Percentiles rank a stretch among this genome's conserved stretches.
Evolutionary conservation across 352 stramenopile genomes (phyloP).

Genomic region (Peronospora belbahrii): DNA sequence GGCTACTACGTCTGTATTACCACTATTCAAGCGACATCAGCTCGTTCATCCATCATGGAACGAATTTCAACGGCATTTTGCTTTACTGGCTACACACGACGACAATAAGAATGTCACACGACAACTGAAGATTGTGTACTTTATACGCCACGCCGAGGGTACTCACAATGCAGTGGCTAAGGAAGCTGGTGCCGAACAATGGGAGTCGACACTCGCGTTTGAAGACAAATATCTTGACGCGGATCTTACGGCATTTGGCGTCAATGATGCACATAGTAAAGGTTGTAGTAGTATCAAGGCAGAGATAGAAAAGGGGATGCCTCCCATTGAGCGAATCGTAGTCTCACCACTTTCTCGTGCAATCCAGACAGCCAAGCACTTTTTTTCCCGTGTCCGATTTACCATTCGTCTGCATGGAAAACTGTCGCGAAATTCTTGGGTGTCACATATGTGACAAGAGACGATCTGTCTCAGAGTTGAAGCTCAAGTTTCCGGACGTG

Average conservation of each 20-base stretch:
- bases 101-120: not conserved
- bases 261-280: slow-evolving; percentile 41
- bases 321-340: slow-evolving; percentile 47
- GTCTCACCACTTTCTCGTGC: slow-evolving; percentile 56
- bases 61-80: slow-evolving; percentile 17
- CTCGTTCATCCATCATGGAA: slow-evolving; percentile 24
- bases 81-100: slow-evolving; percentile 16
- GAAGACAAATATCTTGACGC: slow-evolving; percentile 54
- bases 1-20: not conserved
- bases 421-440: slow-evolving; percentile 53
- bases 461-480: slow-evolving; percentile 32
- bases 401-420: slow-evolving; percentile 52
- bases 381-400: slow-evolving; percentile 31
- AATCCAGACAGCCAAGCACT: slow-evolving; percentile 25
- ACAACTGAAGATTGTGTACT: slow-evolving; percentile 63
- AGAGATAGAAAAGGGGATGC: slow-evolving; percentile 49
- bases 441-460: slow-evolving; percentile 68
- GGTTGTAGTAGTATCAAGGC: slow-evolving; percentile 22
- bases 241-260: slow-evolving; percentile 49
- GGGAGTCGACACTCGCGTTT: slow-evolving; percentile 55
- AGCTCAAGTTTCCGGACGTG: slow-evolving; percentile 45
- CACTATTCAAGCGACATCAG: slow-evolving; percentile 32
- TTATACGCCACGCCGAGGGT: slow-evolving; percentile 72
- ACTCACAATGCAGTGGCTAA: slow-evolving; percentile 57
- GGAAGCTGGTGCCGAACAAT: slow-evolving; percentile 39